These are phyloP conservation scores for Alternaria conjuncta DNA, from an alignment of 2,329 filamentous ascomycete species.

Conservation along the genomic window DNA sequence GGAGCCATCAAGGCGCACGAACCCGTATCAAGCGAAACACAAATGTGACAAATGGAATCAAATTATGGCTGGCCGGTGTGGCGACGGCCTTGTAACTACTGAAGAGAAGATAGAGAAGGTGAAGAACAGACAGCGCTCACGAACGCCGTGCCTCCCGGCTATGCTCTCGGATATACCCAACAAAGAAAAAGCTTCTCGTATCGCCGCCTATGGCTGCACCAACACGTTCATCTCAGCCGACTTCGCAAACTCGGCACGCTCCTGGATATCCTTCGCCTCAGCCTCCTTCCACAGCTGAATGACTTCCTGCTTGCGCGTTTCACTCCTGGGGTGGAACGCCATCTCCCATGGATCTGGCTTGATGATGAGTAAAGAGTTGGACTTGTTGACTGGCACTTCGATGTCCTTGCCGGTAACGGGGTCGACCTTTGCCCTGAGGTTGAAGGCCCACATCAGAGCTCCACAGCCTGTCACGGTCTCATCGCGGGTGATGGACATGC, in stretches of 20 bases:
- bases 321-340: conserved; percentile 60
- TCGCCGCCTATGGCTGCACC: conserved; percentile 1
- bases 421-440: conserved; percentile 58
- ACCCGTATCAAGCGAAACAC: not conserved
- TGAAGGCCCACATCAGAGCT: conserved; percentile 56
- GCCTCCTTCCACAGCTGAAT: conserved; percentile 44
- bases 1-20: not conserved
- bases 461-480: conserved; percentile 60
- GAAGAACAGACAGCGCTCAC: not conserved
- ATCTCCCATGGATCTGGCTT: conserved; percentile 64
- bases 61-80: not conserved
- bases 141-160: conserved; percentile 6
- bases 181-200: not conserved
- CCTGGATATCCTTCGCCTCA: conserved; percentile 45
- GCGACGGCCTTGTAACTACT: not conserved
- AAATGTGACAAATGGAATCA: not conserved
- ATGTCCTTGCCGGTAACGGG: conserved; percentile 50
- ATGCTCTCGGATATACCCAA: not conserved
- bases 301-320: conserved; percentile 42
- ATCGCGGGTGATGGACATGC: conserved; percentile 66
- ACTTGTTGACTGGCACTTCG: conserved; percentile 57
- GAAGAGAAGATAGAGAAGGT: not conserved
- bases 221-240: conserved; percentile 26
- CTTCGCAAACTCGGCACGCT: conserved; percentile 45
- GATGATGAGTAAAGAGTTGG: conserved; percentile 63